phyloP scores from a whole-genome alignment of 495 filamentous ascomycete genomes.

The Penicillium turbatum region DNA sequence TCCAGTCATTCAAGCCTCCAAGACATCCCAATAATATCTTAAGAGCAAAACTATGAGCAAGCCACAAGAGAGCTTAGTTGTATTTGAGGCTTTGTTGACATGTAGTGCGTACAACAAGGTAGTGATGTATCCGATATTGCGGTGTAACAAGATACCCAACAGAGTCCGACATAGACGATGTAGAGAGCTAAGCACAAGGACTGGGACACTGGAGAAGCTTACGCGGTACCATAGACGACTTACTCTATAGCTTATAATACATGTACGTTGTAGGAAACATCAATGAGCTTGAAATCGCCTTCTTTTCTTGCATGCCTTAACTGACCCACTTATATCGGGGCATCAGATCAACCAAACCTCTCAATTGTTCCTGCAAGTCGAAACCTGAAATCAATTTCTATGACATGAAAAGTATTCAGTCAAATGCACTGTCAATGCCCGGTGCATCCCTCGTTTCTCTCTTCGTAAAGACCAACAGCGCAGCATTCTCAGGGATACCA shows the following conservation, averaged over 20 bases:
- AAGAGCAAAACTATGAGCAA: too few species aligned
- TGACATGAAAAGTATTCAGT: constrained; percentile 1
- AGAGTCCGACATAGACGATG: neutral
- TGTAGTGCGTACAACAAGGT: neutral
- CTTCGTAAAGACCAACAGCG: neutral
- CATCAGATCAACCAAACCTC: neutral
- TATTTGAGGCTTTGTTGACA: neutral
- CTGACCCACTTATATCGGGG: neutral
- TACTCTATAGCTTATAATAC: too few species aligned
- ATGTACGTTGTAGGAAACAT: too few species aligned
- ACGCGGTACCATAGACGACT: too few species aligned
- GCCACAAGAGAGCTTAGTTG: neutral
- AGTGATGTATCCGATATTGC: neutral
- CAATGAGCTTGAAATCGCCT: neutral
- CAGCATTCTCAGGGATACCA: neutral
- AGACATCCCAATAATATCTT: too few species aligned
- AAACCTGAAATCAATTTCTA: neutral
- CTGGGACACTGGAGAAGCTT: neutral
- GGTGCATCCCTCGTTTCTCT: neutral
- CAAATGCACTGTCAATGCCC: neutral
- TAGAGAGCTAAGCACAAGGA: neutral
- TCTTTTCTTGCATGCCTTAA: neutral
- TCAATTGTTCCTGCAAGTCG: constrained; percentile 4
- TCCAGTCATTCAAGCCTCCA: neutral
- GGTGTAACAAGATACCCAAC: neutral